phyloP scores from a whole-genome alignment of 192 early-diverging fungal species.

The Helicostylum pulchrum region DNA sequence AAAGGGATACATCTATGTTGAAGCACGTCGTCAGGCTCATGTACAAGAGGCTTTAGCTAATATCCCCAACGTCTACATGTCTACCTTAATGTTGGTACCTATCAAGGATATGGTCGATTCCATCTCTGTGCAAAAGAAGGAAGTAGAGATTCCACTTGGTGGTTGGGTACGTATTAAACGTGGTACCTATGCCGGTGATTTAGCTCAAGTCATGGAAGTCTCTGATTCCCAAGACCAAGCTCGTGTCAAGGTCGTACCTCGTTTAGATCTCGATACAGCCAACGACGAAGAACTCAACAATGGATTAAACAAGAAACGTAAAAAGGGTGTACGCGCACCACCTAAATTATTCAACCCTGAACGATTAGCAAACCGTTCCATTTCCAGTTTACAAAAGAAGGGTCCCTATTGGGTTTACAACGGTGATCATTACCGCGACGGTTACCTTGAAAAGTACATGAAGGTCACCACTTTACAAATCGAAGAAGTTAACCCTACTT shows the following conservation, averaged over 20 bases:
- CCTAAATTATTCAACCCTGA: slow-evolving; percentile 77
- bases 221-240: slow-evolving; percentile 64
- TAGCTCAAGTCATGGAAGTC: slow-evolving; percentile 74
- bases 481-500: slow-evolving; percentile 76
- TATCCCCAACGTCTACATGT: slow-evolving; percentile 70
- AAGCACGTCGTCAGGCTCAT: slow-evolving; percentile 73
- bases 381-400: slow-evolving; percentile 49
- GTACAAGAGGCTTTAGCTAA: slow-evolving; percentile 59
- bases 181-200: slow-evolving; percentile 91
- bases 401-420: slow-evolving; percentile 59
- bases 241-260: slow-evolving; percentile 72
- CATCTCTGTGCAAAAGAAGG: slow-evolving; percentile 69
- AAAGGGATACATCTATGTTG: slow-evolving; percentile 90
- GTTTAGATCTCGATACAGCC: slow-evolving; percentile 58
- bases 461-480: slow-evolving; percentile 58
- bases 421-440: slow-evolving; percentile 62
- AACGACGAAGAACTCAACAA: slow-evolving; percentile 29
- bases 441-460: slow-evolving; percentile 84
- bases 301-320: slow-evolving; percentile 52
- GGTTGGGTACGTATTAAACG: slow-evolving; percentile 88
- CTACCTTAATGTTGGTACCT: slow-evolving; percentile 76
- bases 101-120: slow-evolving; percentile 91
- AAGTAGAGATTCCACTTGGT: slow-evolving; percentile 58
- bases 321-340: slow-evolving; percentile 61
- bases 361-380: slow-evolving; percentile 36